These are phyloP conservation scores for Diplocarpon mali DNA, from an alignment of 2,329 filamentous ascomycete species.

Conservation along the genomic window DNA sequence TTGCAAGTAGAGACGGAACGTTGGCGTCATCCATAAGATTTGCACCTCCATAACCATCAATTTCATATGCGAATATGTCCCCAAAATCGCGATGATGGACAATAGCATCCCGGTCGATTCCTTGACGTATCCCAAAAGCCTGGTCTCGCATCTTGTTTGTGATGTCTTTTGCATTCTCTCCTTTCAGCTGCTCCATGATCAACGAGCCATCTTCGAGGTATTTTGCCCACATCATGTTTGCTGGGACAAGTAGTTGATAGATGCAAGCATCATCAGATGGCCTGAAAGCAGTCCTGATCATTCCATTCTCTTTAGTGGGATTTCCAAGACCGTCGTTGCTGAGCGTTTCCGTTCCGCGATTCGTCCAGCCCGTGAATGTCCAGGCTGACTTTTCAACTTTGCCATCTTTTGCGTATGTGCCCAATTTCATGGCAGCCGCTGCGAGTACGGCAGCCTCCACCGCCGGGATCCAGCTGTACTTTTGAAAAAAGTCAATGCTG, in stretches of 20 bases:
- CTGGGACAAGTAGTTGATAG: constrained; percentile 76
- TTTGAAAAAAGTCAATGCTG: constrained; percentile 59
- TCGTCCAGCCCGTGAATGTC: constrained; percentile 65
- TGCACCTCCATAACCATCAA: constrained; percentile 48
- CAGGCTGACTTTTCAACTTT: constrained; percentile 50
- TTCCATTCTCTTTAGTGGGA: constrained; percentile 64
- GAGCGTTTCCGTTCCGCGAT: constrained; percentile 69
- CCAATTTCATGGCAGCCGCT: constrained; percentile 57
- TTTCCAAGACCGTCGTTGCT: constrained; percentile 68
- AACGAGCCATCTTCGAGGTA: constrained; percentile 43
- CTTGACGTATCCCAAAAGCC: constrained; percentile 52
- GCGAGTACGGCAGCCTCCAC: constrained; percentile 58
- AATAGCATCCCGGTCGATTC: constrained; percentile 61
- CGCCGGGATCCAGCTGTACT: constrained; percentile 60
- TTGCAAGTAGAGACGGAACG: constrained; percentile 53
- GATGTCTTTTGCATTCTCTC: constrained; percentile 34
- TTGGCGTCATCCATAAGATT: constrained; percentile 67
- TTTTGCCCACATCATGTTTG: constrained; percentile 72
- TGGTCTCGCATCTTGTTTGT: constrained; percentile 44
- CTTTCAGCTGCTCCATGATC: constrained; percentile 41
- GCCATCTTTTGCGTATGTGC: constrained; percentile 58
- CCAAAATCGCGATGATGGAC: constrained; percentile 50
- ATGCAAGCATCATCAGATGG: constrained; percentile 79
- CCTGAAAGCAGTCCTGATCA: constrained; percentile 79
- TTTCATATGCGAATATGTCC: constrained; percentile 67